Evolutionary conservation across 768 basidiomycete genomes (phyloP).

Genomic region (Trametes sanguinea): DNA sequence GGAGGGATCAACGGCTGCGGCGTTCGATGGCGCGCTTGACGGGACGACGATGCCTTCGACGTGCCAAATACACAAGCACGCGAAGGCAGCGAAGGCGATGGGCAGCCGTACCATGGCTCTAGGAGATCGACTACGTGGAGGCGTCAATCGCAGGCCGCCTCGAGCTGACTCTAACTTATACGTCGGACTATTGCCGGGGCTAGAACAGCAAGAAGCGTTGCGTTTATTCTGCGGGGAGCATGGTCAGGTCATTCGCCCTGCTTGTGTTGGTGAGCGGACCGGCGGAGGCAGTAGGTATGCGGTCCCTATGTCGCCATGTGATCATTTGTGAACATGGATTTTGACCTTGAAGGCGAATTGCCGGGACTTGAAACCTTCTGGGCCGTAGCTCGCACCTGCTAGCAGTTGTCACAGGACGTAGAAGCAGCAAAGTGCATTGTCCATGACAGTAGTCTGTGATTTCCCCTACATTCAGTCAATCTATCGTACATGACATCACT

Average conservation of each 20-base stretch:
- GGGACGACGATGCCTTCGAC: slow-evolving; percentile 27
- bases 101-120: slow-evolving; percentile 2
- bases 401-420: too few relatives aligned
- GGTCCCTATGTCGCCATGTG: not conserved
- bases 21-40: slow-evolving; percentile 29
- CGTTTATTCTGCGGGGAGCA: not conserved
- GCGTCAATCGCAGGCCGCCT: not conserved
- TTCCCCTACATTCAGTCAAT: too few relatives aligned
- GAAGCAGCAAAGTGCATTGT: too few relatives aligned
- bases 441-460: too few relatives aligned
- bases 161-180: slow-evolving; percentile 1
- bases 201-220: not conserved
- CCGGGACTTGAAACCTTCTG: not conserved
- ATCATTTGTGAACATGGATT: not conserved
- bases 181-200: slow-evolving; percentile 13
- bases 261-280: slow-evolving; percentile 6
- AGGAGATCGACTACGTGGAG: not conserved
- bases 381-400: too few relatives aligned
- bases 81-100: not conserved
- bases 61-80: slow-evolving; percentile 2
- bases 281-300: not conserved
- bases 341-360: not conserved
- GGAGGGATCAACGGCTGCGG: slow-evolving; percentile 34
- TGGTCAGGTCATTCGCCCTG: not conserved
- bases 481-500: not conserved